Evolutionary conservation across 2,329 filamentous ascomycete genomes (phyloP).

Genomic region (Fusarium equiseti): DNA sequence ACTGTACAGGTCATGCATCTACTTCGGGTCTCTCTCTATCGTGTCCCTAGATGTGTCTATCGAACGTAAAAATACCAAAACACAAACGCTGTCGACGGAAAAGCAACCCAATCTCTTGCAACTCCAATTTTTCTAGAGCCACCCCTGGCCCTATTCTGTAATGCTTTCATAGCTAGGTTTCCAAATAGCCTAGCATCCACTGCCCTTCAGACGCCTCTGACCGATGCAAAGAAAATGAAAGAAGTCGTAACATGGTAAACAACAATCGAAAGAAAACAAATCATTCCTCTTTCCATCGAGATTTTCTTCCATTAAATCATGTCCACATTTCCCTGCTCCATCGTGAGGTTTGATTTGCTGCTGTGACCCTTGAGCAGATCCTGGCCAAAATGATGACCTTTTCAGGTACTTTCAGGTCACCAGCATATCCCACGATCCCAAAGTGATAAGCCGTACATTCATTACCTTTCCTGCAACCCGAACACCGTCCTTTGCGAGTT

Average conservation of each 20-base stretch:
- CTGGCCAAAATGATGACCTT: neutral
- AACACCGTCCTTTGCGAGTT: conserved; percentile 24
- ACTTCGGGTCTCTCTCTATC: conserved; percentile 36
- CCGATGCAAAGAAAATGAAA: conserved; percentile 29
- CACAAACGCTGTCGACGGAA: conserved; percentile 22
- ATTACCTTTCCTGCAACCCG: conserved; percentile 12
- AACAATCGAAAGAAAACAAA: conserved; percentile 32
- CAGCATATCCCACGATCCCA: neutral
- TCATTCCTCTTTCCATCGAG: conserved; percentile 16
- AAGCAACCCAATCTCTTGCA: conserved; percentile 25
- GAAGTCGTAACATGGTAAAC: conserved; percentile 33
- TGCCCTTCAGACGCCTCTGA: conserved; percentile 37
- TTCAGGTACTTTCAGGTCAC: neutral
- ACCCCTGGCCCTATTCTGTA: conserved; percentile 25
- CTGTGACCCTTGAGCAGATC: conserved; percentile 14
- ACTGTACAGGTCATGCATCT: conserved; percentile 38
- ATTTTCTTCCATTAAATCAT: conserved; percentile 37
- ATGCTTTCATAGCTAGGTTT: conserved; percentile 18
- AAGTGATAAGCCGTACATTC: conserved; percentile 32
- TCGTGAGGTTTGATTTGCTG: conserved; percentile 38
- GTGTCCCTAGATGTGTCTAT: conserved; percentile 27
- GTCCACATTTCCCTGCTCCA: conserved; percentile 34
- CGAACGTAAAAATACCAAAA: conserved; percentile 26
- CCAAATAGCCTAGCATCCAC: conserved; percentile 18
- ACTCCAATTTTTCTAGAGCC: conserved; percentile 36